Evolutionary conservation across 768 basidiomycete genomes (phyloP).

Genomic region (Auriscalpium microsporum): DNA sequence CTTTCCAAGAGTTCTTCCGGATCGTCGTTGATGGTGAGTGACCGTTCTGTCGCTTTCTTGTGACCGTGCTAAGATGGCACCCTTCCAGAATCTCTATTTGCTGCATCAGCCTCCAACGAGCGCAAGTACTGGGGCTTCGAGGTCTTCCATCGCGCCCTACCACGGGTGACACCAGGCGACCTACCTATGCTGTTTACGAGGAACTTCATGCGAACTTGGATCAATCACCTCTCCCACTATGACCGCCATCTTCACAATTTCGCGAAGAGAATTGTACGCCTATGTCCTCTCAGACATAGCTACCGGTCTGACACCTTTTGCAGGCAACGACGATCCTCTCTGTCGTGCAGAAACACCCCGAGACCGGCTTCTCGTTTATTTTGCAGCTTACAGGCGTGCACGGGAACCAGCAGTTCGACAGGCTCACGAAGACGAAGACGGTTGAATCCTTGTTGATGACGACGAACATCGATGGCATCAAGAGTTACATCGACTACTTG

Average conservation of each 20-base stretch:
- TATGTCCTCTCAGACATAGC: not conserved
- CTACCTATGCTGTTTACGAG: conserved; percentile 87
- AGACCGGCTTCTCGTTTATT: conserved; percentile 77
- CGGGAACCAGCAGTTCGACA: conserved; percentile 86
- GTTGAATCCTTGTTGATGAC: conserved; percentile 74
- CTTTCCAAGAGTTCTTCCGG: conserved; percentile 87
- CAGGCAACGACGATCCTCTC: conserved; percentile 71
- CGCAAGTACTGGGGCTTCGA: conserved; percentile 97
- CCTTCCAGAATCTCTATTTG: conserved; percentile 73
- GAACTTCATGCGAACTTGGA: conserved; percentile 95
- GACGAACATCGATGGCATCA: conserved; percentile 68
- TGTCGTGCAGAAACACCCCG: conserved; percentile 67
- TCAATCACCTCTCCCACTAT: conserved; percentile 83
- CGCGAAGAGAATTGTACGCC: conserved; percentile 69
- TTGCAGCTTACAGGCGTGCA: conserved; percentile 76
- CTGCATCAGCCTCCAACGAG: conserved; percentile 72
- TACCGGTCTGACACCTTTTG: too few relatives aligned
- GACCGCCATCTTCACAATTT: conserved; percentile 89
- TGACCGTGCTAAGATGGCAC: conserved; percentile 5
- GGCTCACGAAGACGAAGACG: conserved; percentile 85
- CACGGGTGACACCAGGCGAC: conserved; percentile 51
- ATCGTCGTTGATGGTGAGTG: conserved; percentile 81
- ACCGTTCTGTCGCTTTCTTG: not conserved
- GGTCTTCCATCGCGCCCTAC: conserved; percentile 73
- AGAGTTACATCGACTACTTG: conserved; percentile 67